These are phyloP conservation scores for Saussurea involucrata DNA, from an alignment of 129 eudicot species.

Conservation along the genomic window DNA sequence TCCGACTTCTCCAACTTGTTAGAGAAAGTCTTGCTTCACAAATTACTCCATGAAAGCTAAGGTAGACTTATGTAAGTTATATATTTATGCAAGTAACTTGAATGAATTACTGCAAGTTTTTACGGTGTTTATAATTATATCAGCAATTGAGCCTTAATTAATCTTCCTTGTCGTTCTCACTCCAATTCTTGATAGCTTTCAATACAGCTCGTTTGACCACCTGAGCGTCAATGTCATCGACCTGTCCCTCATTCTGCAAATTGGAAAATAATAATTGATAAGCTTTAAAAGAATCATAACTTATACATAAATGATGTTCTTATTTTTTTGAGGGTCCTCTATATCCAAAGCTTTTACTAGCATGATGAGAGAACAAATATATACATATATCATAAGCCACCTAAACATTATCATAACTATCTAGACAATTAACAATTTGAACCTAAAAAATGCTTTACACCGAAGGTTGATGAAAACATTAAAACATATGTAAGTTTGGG, in stretches of 20 bases:
- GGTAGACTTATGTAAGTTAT: neutral
- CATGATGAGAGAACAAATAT: neutral
- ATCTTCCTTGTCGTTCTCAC: constrained; percentile 21
- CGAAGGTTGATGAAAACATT: neutral
- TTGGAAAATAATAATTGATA: neutral
- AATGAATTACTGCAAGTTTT: neutral
- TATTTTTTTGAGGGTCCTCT: neutral
- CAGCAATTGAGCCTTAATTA: neutral
- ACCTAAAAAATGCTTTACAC: neutral
- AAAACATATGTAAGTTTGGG: neutral
- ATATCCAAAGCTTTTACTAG: neutral
- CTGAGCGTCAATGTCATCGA: constrained; percentile 50
- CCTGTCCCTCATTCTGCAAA: constrained; percentile 53
- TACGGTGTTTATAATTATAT: neutral
- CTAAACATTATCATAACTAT: too few species aligned
- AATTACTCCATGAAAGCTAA: neutral
- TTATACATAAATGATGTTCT: neutral
- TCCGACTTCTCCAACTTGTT: neutral
- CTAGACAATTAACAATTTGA: neutral
- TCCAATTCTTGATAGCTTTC: constrained; percentile 60
- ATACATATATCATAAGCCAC: too few species aligned
- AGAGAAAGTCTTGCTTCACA: neutral
- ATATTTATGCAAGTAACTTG: neutral
- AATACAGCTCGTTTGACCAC: constrained; percentile 52
- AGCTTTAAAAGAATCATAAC: neutral